Evolutionary conservation across 73 alveolate genomes (phyloP).

Genomic region (Paramecium tetraurelia): DNA sequence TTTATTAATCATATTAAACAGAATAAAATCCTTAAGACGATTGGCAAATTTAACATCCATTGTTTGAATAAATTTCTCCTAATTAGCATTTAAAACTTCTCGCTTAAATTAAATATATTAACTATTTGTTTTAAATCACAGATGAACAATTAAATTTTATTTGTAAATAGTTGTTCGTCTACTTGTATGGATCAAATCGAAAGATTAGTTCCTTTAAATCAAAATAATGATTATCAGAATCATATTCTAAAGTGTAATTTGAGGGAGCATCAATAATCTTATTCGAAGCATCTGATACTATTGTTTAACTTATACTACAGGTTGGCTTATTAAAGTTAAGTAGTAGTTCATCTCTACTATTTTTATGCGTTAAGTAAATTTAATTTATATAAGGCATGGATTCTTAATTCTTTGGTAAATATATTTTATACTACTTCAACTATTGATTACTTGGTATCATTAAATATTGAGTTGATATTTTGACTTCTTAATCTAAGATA

Average conservation of each 20-base stretch:
- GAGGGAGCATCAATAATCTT: neutral
- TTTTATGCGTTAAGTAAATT: neutral
- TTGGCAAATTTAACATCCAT: neutral
- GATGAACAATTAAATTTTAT: neutral
- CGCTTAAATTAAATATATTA: neutral
- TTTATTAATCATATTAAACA: neutral
- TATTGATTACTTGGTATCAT: neutral
- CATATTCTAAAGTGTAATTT: neutral
- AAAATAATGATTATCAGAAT: neutral
- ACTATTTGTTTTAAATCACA: neutral
- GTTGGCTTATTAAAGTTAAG: neutral
- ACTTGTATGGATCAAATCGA: neutral
- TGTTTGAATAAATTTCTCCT: neutral
- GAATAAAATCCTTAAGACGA: neutral
- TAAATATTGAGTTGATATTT: neutral
- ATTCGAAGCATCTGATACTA: neutral
- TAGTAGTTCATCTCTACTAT: neutral
- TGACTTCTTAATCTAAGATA: neutral
- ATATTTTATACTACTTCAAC: neutral
- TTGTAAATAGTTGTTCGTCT: neutral
- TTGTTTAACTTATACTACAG: neutral
- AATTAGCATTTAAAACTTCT: neutral
- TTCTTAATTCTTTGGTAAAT: neutral
- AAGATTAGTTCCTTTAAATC: neutral
- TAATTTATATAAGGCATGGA: neutral